Base-by-base conservation (phyloP, 2,329 filamentous ascomycete species). In the Emydomyces testavorans region DNA sequence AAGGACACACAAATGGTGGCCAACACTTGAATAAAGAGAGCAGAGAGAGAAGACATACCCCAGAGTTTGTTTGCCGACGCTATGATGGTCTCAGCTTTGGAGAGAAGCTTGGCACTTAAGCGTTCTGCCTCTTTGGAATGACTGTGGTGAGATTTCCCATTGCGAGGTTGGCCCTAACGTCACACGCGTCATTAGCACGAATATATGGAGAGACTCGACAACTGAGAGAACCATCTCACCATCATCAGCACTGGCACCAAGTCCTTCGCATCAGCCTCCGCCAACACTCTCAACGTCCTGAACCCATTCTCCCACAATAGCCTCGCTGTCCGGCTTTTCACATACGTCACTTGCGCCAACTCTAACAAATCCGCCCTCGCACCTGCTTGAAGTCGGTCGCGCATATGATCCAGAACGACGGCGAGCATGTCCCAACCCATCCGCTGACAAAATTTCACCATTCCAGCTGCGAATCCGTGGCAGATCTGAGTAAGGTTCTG, bases 261-360 rank as follows among this genome's bases (percentile, higher is more conserved):
- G 53, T 85, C 82, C 51, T 73, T 73, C 0, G 79, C 74, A 51
- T 83, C 75, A 0, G 83, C 81, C 54, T 83, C 83, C 3, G 83
- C 82, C 40, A 89, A 69, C 2, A 77, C 72, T 29, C 79, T 78
- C 23, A 87, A 68, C 20, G 76, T 81, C 57, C 77, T 80, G 58
- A 83, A 83, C 1, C 84, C 84, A 60, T 83, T 86, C 49, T 88
- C 84, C 72, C 83, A 84, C 52, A 89, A 82, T 4, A 86, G 71
- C 11, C 71, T 74, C 59, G 84, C 84, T 11, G 83, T 88, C 47
- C 82, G 77, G 58, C 82, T 85, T 62, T 89, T 88, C 56, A 89
- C 75, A 58, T 82, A 87, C 0, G 82, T 79, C 34, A 88, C 78
- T 60, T 81, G 78, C 1, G 83, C 76, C 58, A 88, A 71, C 2